Evolutionary conservation across 768 basidiomycete species (phyloP).

Genomic region (Leccinum uliginosum): DNA sequence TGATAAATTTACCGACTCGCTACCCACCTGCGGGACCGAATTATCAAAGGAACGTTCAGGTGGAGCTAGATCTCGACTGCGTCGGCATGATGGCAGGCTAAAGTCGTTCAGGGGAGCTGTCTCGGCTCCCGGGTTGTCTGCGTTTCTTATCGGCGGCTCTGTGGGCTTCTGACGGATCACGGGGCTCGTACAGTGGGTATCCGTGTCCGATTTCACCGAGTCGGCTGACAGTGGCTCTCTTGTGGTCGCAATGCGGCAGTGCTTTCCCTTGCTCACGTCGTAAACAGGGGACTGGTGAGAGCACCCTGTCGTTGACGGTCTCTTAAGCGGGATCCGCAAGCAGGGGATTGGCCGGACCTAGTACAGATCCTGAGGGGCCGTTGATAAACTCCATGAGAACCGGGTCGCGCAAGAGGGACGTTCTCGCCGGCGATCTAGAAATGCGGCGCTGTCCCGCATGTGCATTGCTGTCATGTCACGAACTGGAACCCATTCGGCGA

Average conservation of each 20-base stretch:
- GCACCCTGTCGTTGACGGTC: not conserved
- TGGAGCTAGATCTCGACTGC: not conserved
- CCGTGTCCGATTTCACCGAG: not conserved
- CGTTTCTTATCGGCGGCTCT: not conserved
- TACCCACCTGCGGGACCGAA: constrained; percentile 1
- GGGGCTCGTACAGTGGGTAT: not conserved
- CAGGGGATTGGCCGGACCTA: not conserved
- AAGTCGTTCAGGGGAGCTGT: not conserved
- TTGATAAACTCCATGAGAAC: constrained; percentile 20
- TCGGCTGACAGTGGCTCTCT: not conserved
- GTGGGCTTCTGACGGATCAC: not conserved
- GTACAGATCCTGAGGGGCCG: not conserved
- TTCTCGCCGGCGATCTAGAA: constrained; percentile 12
- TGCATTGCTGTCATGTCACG: constrained; percentile 17
- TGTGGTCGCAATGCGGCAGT: not conserved
- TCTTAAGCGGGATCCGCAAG: not conserved
- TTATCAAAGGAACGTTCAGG: not conserved
- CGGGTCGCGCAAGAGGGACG: constrained; percentile 15
- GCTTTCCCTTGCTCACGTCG: constrained; percentile 4
- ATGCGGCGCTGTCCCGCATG: constrained; percentile 12
- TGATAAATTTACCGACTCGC: not conserved
- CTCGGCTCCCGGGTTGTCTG: not conserved
- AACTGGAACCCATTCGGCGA: constrained; percentile 3
- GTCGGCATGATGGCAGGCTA: not conserved
- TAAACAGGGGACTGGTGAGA: constrained; percentile 21